These are phyloP conservation scores for Gnetum montanum DNA, from an alignment of 75 land plant species.

Conservation along the genomic window DNA sequence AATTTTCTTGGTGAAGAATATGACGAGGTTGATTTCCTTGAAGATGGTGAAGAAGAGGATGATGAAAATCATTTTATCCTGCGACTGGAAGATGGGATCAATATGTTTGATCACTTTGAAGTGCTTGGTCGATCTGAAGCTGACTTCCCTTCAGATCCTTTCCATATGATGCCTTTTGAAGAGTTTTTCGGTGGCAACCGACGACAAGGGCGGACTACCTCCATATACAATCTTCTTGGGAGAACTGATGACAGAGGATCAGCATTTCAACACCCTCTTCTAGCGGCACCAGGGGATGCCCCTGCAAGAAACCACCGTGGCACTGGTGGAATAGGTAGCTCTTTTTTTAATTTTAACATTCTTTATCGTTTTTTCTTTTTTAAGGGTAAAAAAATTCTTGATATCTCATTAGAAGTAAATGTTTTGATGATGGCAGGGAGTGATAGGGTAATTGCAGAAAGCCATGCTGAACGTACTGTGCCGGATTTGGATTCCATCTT, in stretches of 20 bases:
- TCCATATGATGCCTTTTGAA: constrained; percentile 95
- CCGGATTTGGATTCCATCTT: constrained; percentile 52
- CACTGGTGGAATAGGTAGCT: constrained; percentile 22
- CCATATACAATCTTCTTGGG: constrained; percentile 68
- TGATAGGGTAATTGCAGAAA: constrained; percentile 47
- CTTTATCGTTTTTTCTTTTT: background rate
- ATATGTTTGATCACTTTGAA: constrained; percentile 91
- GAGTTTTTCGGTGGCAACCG: constrained; percentile 79
- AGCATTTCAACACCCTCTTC: constrained; percentile 74
- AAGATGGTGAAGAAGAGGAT: constrained; percentile 87
- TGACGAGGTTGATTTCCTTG: constrained; percentile 90
- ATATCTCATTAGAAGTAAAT: background rate
- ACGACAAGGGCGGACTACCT: constrained; percentile 55
- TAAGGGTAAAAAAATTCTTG: background rate
- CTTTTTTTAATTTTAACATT: background rate
- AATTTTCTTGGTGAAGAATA: constrained; percentile 89
- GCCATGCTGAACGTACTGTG: constrained; percentile 19
- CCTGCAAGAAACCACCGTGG: constrained; percentile 22
- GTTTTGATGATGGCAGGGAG: constrained; percentile 28
- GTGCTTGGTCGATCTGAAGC: constrained; percentile 59
- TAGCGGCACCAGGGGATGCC: constrained; percentile 55
- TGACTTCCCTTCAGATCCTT: constrained; percentile 61
- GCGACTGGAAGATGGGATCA: constrained; percentile 86
- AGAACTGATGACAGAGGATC: constrained; percentile 57
- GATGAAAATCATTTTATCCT: constrained; percentile 91